Evolutionary conservation across 371 early-diverging fungal species (phyloP), one percentile per base, ranked within the genome.

Genomic region (Basidiobolus heterosporus): DNA sequence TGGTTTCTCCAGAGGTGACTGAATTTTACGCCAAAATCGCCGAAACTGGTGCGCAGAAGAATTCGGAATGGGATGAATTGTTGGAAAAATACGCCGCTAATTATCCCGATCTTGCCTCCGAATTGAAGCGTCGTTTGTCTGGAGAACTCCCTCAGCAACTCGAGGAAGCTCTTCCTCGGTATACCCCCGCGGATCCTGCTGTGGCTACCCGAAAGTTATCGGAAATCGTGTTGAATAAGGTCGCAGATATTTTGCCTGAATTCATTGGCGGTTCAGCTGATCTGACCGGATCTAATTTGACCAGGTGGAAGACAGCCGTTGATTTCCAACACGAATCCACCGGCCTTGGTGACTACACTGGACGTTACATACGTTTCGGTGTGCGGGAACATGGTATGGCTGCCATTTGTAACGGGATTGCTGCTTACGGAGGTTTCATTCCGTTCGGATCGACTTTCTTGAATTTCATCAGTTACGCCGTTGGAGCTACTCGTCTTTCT

Each of bases 371-470:
- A 52, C 85, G 90, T 49, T 98, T 78, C 62, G 99, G 99, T 67
- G 96, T 99, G 36, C 87, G 99, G 64, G 99, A 99, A 68, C 99
- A 98, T 64, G 95, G 83, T 44, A 99, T 99, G 99, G 82, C 83
- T 40, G 96, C 88, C 36, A 76, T 89, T 54, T 81, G 85, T 73
- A 98, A 98, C 71, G 99, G 99, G 50, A 69, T 98, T 46, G 60
- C 80, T 38, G 84, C 90, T 22, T 94, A 92, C 54, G 91, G 93
- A 46, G 87, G 73, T 41, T 58, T 82, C 44, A 82, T 93, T 53
- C 94, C 96, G 16, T 93, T 81, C 55, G 88, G 88, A 48, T 87
- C 90, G 50, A 96, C 98, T 18, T 98, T 97, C 78, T 74, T 98
- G 52, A 96, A 96, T 78, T 98, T 98, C 64, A 76, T 92, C 64